Conservation (phyloP, 2,329 filamentous ascomycete genomes). For the Beauveria pseudobassiana region DNA sequence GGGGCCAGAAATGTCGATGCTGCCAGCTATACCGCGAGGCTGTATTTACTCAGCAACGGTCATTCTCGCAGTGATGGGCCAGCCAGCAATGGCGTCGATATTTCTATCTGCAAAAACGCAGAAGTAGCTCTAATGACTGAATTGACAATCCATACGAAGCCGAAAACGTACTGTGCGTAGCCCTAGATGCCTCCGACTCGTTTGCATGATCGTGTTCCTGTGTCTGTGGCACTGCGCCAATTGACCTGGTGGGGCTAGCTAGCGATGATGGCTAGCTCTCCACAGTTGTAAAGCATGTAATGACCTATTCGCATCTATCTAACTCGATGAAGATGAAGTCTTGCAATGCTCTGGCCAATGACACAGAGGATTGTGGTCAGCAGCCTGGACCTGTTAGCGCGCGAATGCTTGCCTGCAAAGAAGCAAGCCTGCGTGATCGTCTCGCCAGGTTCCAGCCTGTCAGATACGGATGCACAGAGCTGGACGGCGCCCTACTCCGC, state of each 20-base stretch:
- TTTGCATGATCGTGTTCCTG: too few relatives aligned
- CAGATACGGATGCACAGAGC: slow-evolving; percentile 36
- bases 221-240: too few relatives aligned
- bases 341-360: neutral
- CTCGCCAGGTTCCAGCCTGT: slow-evolving; percentile 24
- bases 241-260: too few relatives aligned
- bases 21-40: neutral
- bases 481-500: slow-evolving; percentile 41
- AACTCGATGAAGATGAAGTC: neutral
- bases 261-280: too few relatives aligned
- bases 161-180: too few relatives aligned
- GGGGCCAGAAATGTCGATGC: neutral
- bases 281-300: too few relatives aligned
- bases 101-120: slow-evolving; percentile 1
- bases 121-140: slow-evolving; percentile 7
- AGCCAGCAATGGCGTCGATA: neutral
- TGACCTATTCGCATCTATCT: neutral
- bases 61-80: neutral
- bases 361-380: neutral
- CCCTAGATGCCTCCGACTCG: too few relatives aligned
- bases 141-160: neutral
- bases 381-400: slow-evolving; percentile 33
- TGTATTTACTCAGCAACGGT: neutral
- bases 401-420: slow-evolving; percentile 31
- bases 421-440: slow-evolving; percentile 28